Conservation (phyloP, 306 rosid species). For the Citrullus mucosospermus region DNA sequence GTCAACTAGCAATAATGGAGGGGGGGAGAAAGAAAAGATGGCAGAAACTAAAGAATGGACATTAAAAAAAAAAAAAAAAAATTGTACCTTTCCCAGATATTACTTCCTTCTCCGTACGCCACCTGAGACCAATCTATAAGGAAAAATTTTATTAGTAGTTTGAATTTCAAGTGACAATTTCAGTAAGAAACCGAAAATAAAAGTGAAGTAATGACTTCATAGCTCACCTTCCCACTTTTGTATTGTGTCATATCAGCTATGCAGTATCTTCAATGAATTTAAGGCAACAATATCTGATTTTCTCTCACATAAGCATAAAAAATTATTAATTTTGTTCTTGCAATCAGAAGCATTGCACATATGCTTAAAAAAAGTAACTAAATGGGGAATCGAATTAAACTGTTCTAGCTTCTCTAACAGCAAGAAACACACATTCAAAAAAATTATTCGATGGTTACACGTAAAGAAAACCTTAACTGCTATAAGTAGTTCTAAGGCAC, state of each 20-base stretch:
- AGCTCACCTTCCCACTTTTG: conserved; percentile 82
- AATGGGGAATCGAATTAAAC: neutral
- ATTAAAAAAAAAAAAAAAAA: neutral
- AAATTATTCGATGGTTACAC: neutral
- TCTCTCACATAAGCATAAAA: neutral
- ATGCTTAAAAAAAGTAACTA: neutral
- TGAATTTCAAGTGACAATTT: neutral
- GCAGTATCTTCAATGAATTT: conserved; percentile 64
- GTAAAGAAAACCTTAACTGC: neutral
- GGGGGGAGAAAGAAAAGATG: neutral
- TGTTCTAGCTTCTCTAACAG: neutral
- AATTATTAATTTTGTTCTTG: neutral
- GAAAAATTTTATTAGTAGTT: neutral
- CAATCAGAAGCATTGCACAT: neutral
- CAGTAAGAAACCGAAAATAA: neutral
- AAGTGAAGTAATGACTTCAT: neutral
- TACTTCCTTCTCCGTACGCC: conserved; percentile 95
- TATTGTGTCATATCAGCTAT: conserved; percentile 94
- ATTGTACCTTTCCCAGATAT: conserved; percentile 74
- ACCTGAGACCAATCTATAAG: conserved; percentile 79
- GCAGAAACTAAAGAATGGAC: neutral
- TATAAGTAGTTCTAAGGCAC: neutral
- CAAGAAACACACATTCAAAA: neutral
- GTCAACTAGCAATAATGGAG: neutral
- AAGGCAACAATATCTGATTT: conserved; percentile 33